phyloP scores from a whole-genome alignment of 2,329 filamentous ascomycete species.

The Atkinsonella texensis region DNA sequence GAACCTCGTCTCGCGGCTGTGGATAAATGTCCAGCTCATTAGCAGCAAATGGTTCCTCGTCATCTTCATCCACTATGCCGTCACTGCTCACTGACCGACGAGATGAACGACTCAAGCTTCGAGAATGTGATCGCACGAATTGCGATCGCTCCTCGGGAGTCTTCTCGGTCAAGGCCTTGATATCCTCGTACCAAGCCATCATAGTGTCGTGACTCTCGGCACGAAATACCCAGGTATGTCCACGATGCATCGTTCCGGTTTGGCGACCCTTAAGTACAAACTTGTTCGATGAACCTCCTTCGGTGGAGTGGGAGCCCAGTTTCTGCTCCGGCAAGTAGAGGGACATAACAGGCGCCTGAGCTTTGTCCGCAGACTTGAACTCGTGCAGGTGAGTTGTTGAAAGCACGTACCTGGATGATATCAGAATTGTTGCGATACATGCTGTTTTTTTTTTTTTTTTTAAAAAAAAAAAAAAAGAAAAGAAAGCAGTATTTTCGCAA shows the following conservation, averaged over 20 bases:
- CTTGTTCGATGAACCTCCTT: conserved; percentile 81
- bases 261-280: conserved; percentile 96
- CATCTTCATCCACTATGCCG: conserved; percentile 64
- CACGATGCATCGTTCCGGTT: conserved; percentile 81
- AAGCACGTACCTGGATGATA: conserved; percentile 67
- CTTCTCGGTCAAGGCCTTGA: conserved; percentile 79
- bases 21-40: conserved; percentile 32
- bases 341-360: conserved; percentile 88
- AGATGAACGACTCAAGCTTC: conserved; percentile 60
- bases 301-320: conserved; percentile 77
- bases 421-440: not conserved
- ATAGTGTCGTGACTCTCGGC: conserved; percentile 78
- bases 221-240: conserved; percentile 61
- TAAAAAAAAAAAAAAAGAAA: conserved; percentile 1
- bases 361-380: conserved; percentile 96
- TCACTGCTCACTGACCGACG: conserved; percentile 58
- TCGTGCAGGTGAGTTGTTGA: conserved; percentile 96
- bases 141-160: conserved; percentile 78
- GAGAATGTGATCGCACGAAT: conserved; percentile 72
- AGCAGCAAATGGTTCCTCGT: conserved; percentile 50
- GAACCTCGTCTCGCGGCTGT: conserved; percentile 37
- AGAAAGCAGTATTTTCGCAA: not conserved
- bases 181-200: conserved; percentile 93
- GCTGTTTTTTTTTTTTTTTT: too few relatives aligned
- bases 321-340: conserved; percentile 92